phyloP scores from a whole-genome alignment of 1,284 basidiomycete genomes.

The Serendipita sp. region DNA sequence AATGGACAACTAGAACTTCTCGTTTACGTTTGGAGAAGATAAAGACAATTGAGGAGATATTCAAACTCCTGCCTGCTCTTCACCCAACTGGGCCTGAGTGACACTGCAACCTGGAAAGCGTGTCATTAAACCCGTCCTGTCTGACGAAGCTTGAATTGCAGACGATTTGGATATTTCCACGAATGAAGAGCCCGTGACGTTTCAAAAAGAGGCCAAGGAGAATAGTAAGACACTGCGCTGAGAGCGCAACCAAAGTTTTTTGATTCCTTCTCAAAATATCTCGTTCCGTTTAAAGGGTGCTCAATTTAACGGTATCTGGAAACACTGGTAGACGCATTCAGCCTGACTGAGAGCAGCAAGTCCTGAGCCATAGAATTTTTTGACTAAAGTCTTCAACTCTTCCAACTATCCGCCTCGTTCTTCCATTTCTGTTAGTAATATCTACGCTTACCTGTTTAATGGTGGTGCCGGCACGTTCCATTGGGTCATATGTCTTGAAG shows the following conservation, averaged over 20 bases:
- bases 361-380: not conserved
- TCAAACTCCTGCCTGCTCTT: not conserved
- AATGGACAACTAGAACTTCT: not conserved
- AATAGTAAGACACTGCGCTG: slow-evolving; percentile 52
- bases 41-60: not conserved
- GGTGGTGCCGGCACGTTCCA: too few relatives aligned
- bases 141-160: slow-evolving; percentile 20
- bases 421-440: too few relatives aligned
- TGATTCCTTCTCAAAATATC: too few relatives aligned
- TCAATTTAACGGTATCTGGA: not conserved
- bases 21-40: slow-evolving; percentile 1
- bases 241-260: not conserved
- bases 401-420: too few relatives aligned
- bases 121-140: slow-evolving; percentile 19
- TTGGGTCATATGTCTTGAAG: too few relatives aligned
- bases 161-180: slow-evolving; percentile 44
- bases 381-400: not conserved
- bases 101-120: too few relatives aligned
- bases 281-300: too few relatives aligned
- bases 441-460: too few relatives aligned
- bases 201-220: slow-evolving; percentile 57
- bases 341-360: too few relatives aligned
- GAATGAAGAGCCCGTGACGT: slow-evolving; percentile 41
- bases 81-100: too few relatives aligned
- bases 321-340: not conserved